Evolutionary conservation across 192 early-diverging fungal species (phyloP), one percentile per base, ranked within the genome.

Genomic region (Coemansia sp.): DNA sequence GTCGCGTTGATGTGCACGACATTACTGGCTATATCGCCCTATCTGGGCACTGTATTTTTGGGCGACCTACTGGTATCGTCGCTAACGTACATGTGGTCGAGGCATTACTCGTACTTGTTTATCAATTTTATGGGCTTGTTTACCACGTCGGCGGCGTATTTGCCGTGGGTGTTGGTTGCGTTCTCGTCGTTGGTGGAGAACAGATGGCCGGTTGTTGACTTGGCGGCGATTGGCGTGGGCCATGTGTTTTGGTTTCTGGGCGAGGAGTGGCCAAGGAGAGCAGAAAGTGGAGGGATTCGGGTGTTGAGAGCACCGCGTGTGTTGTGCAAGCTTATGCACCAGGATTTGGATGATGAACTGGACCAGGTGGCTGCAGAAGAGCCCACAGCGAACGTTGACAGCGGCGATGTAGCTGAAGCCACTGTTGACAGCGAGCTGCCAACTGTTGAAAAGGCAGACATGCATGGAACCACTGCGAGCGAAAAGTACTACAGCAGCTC

Each of bases 41-140:
- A 66, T 19, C 5, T 73, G 55, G 71, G 51, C 21, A 85, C 94
- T 63, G 87, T 87, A 4, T 98, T 97, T 68, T 70, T 97, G 49
- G 91, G 89, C 5, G 84, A 89, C 14, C 84, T 95, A 25, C 73
- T 99, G 11, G 88, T 91, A 0, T 91, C 92, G 59, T 85, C 91
- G 27, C 69, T 99, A 54, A 92, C 95, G 0, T 99, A 99, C 63
- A 84, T 99, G 24, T 99, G 97, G 97, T 91, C 94, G n/a, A 82
- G 96, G 22, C 87, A 92, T 24, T 97, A 99, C 73, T 91, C 95
- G n/a, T 86, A 87, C 59, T 79, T 94, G 43, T 85, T 87, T 59
- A 85, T 99, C 38, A 93, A 87, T 59, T 93, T 99, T 53, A 74
- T 98, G 54, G 95, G 95, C 8, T 65, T 98, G n/a, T 87, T 99